phyloP scores from a whole-genome alignment of 305 asterid genomes.

The Fraxinus dipetala region DNA sequence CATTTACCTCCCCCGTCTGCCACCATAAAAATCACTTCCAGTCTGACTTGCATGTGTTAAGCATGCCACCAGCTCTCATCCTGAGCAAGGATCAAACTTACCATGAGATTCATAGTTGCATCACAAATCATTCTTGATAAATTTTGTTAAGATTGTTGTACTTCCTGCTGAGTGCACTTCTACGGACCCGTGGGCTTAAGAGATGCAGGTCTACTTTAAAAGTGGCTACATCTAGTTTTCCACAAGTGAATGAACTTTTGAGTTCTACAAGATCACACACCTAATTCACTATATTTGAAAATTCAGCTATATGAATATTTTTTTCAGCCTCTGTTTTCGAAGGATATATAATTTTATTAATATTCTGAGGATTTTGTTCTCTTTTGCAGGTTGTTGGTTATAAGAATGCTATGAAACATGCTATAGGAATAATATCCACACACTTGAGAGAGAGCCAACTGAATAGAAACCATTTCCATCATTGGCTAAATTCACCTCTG shows the following conservation, averaged over 20 bases:
- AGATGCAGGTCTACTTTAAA: slow-evolving; percentile 1
- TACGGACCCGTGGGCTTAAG: neutral
- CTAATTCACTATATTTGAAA: neutral
- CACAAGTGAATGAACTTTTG: neutral
- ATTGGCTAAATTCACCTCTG: slow-evolving; percentile 61
- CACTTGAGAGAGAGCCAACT: slow-evolving; percentile 91
- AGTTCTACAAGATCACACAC: neutral
- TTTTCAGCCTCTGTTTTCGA: neutral
- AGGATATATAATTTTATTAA: slow-evolving; percentile 5
- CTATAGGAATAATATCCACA: slow-evolving; percentile 61
- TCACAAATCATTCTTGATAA: neutral
- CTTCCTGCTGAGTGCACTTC: neutral
- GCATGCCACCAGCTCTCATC: neutral
- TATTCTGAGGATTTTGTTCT: slow-evolving; percentile 13
- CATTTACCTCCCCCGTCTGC: neutral
- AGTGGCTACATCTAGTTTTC: neutral
- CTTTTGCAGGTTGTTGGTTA: slow-evolving; percentile 77
- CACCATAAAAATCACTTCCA: neutral
- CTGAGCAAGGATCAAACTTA: neutral
- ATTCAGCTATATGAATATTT: slow-evolving; percentile 1
- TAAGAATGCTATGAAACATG: slow-evolving; percentile 66
- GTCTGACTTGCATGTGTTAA: neutral
- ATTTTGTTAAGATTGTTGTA: neutral
- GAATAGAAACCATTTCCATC: slow-evolving; percentile 55
- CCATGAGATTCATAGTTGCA: neutral